These are phyloP conservation scores for Pichia sp. DNA, from an alignment of 1,139 yeast species.

Conservation along the genomic window DNA sequence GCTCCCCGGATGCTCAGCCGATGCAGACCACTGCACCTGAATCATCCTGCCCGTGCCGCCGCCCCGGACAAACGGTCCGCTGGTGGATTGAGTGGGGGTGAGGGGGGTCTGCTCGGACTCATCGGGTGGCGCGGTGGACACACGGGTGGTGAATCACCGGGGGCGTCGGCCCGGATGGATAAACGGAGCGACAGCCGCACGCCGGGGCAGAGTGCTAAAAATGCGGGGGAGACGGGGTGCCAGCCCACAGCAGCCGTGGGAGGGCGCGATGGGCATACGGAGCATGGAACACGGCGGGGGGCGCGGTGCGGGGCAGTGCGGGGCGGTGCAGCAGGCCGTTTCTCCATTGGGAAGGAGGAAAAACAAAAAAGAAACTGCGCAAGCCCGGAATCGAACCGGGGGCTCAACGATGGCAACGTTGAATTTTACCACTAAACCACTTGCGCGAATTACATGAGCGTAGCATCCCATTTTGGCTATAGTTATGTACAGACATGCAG, in stretches of 20 bases:
- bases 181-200: constrained; percentile 3
- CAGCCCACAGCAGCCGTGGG: neutral
- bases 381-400: constrained; percentile 20
- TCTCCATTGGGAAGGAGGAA: too few relatives aligned
- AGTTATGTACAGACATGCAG: too few relatives aligned
- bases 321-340: too few relatives aligned
- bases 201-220: neutral
- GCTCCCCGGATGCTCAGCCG: too few relatives aligned
- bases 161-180: neutral
- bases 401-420: constrained; percentile 21
- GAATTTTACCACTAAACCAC: constrained; percentile 20
- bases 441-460: constrained; percentile 14
- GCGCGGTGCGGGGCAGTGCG: neutral
- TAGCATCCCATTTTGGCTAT: too few relatives aligned
- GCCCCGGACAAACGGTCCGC: neutral
- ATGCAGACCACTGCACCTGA: neutral
- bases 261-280: neutral
- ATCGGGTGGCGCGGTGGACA: neutral
- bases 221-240: neutral
- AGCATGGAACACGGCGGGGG: neutral
- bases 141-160: neutral
- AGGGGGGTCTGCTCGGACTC: neutral
- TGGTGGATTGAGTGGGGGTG: neutral
- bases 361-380: constrained; percentile 8
- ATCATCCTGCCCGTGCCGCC: neutral